Evolutionary conservation across 1,284 basidiomycete genomes (phyloP), one percentile per base, ranked within the genome.

Genomic region (Ganoderma lingzhi): DNA sequence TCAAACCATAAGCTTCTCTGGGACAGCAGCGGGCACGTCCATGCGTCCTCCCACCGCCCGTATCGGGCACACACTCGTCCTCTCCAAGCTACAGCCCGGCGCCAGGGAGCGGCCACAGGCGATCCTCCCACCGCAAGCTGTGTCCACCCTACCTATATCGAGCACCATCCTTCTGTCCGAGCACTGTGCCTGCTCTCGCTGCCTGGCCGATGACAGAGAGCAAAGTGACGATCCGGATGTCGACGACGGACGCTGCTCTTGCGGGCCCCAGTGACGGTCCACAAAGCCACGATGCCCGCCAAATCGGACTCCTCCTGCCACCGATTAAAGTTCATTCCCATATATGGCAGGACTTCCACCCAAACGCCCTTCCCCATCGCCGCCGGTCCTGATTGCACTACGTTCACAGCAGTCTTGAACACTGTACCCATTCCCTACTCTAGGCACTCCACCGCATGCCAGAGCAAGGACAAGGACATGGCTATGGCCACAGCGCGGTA

Each of bases 1-100:
- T 73, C 72, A 73, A 66, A 67, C 61, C 72, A 53, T 69, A 58
- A 70, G 66, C 72, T 73, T 73, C 72, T 71, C 70, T 73, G 68
- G 68, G 72, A 73, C 72, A 71, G 71, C 72, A 61, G 48, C 58
- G 66, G 65, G 65, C 64, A 65, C 69, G 61, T 73, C 69, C 69
- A 69, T 73, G 65, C 67, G 67, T 61, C 66, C 56, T 14, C 45
- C 48, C 32, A 61, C 42, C 53, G 64, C 62, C 72, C 70, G 60
- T 37, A 71, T 73, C 72, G 63, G 72, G 72, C 53, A 66, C 65
- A 61, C 59, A 37, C 39, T 67, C 64, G 68, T 70, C 63, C 63
- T 55, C 68, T 67, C 61, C 23, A 41, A 67, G 65, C 58, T 63
- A 35, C 15, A 44, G 55, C 55, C 62, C 69, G 63, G 55, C 67